These are phyloP conservation scores for Acanthamoeba triangularis DNA, from an alignment of 208 protist genomes.

Conservation along the genomic window DNA sequence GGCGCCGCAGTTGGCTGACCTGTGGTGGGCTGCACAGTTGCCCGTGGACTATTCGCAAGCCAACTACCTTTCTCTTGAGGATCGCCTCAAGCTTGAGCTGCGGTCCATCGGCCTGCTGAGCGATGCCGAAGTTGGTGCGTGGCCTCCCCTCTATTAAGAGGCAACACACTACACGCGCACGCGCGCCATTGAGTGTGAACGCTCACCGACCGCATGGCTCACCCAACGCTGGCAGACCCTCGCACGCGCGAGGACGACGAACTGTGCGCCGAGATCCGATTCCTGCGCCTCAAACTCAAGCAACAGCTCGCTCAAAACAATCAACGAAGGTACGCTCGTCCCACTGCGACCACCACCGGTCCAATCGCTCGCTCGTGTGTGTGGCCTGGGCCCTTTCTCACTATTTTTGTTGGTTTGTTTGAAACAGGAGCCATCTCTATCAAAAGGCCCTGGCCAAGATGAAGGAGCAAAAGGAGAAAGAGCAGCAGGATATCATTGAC, in stretches of 20 bases:
- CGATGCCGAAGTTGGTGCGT: not conserved
- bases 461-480: conserved; percentile 27
- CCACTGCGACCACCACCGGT: no score
- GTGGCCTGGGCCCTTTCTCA: not conserved
- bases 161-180: not conserved
- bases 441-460: conserved; percentile 31
- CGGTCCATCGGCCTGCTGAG: conserved; percentile 20
- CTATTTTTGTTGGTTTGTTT: not conserved
- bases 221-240: not conserved
- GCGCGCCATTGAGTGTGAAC: no score
- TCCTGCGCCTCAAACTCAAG: conserved; percentile 10
- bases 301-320: conserved; percentile 40
- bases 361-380: no score
- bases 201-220: no score
- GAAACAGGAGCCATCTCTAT: not conserved
- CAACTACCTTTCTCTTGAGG: conserved; percentile 48
- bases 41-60: conserved; percentile 51
- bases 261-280: conserved; percentile 55
- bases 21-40: not conserved
- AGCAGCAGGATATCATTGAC: conserved; percentile 22
- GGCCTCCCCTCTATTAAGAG: not conserved
- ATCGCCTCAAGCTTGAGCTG: conserved; percentile 43
- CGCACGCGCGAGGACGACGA: conserved; percentile 67
- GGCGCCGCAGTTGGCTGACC: not conserved
- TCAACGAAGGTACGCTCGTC: not conserved